These are phyloP conservation scores for Abrus pulchellus DNA, from an alignment of 306 rosid species.

Conservation along the genomic window DNA sequence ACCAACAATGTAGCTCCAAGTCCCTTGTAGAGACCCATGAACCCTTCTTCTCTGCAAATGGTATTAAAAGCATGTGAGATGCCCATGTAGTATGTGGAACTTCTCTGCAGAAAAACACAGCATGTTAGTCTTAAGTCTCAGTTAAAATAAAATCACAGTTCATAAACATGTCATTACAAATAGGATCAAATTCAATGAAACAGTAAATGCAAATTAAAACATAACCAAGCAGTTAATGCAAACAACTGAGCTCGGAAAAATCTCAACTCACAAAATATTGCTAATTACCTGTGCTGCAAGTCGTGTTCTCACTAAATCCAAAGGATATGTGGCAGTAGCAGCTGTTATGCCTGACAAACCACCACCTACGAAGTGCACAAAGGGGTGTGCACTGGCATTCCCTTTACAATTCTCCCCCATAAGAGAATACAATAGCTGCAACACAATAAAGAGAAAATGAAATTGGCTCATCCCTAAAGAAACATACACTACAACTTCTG, in stretches of 20 bases:
- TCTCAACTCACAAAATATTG: background rate
- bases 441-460: conserved; percentile 17
- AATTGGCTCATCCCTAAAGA: conserved; percentile 33
- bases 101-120: conserved; percentile 65
- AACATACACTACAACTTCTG: background rate
- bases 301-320: conserved; percentile 91
- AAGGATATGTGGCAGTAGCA: conserved; percentile 79
- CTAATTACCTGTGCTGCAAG: conserved; percentile 84
- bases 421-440: conserved; percentile 67
- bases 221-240: conserved; percentile 4
- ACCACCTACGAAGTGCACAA: conserved; percentile 81
- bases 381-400: conserved; percentile 55
- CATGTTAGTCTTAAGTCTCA: background rate
- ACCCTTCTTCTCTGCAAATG: conserved; percentile 82
- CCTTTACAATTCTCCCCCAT: conserved; percentile 61
- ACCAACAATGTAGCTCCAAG: conserved; percentile 92
- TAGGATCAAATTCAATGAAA: conserved; percentile 11
- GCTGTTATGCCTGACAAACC: conserved; percentile 92
- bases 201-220: background rate
- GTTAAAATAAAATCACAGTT: conserved; percentile 39
- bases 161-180: conserved; percentile 40
- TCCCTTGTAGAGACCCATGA: conserved; percentile 84
- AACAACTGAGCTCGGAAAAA: background rate
- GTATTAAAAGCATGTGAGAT: conserved; percentile 75
- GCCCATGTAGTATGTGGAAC: conserved; percentile 74